A percentile compares a stretch with the other conserved stretches of the same genome.
Evolutionary conservation across 805 yeast species (phyloP).

Genomic region (Danielia oregonensis): DNA sequence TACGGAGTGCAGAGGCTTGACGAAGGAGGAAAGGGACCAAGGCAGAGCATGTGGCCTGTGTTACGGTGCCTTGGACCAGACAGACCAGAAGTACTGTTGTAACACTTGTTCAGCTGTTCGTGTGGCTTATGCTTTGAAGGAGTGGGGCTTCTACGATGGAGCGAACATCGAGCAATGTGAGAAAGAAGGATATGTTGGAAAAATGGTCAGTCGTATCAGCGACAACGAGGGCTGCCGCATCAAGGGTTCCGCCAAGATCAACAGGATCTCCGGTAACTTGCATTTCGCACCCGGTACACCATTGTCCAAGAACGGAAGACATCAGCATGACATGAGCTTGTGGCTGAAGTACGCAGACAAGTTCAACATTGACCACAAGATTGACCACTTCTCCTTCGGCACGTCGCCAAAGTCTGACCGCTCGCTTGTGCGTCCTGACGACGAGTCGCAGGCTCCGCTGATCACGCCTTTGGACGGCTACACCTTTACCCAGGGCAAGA

Average conservation of each 20-base stretch:
- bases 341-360: slow-evolving; percentile 52
- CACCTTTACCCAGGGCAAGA: slow-evolving; percentile 38
- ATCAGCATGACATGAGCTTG: slow-evolving; percentile 81
- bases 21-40: slow-evolving; percentile 34
- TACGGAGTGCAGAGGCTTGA: slow-evolving; percentile 30
- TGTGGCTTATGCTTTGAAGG: slow-evolving; percentile 67
- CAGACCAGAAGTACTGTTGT: slow-evolving; percentile 60
- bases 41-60: slow-evolving; percentile 71
- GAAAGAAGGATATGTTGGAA: slow-evolving; percentile 75
- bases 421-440: slow-evolving; percentile 14
- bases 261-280: slow-evolving; percentile 83
- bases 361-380: slow-evolving; percentile 71
- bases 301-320: slow-evolving; percentile 53
- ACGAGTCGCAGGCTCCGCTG: slow-evolving; percentile 30
- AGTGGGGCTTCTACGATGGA: slow-evolving; percentile 93
- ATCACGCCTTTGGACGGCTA: slow-evolving; percentile 69
- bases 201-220: slow-evolving; percentile 50
- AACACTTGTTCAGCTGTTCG: slow-evolving; percentile 80
- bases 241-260: slow-evolving; percentile 72
- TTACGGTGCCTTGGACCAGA: slow-evolving; percentile 63
- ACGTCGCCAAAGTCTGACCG: slow-evolving; percentile 41
- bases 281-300: slow-evolving; percentile 97
- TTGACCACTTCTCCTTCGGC: slow-evolving; percentile 85
- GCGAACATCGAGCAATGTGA: slow-evolving; percentile 86
- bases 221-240: slow-evolving; percentile 81